Evolutionary conservation across 1,284 basidiomycete species (phyloP).

Genomic region (Macrocystidia cucumis): DNA sequence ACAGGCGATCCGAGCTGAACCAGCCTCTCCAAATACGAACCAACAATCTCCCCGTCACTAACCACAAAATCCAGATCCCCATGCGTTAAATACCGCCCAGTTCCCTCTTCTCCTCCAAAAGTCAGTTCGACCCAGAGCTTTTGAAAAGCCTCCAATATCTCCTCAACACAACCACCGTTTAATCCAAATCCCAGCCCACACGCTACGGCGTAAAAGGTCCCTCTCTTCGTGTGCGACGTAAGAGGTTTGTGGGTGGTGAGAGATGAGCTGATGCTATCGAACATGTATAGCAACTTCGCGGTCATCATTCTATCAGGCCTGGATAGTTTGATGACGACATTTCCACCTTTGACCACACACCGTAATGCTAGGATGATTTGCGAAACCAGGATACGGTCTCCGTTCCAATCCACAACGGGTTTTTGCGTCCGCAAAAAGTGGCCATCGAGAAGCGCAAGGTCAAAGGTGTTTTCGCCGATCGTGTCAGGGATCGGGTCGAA

Average conservation of each 20-base stretch:
- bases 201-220: conserved; percentile 23
- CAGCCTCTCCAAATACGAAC: neutral
- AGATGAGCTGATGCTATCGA: conserved; percentile 15
- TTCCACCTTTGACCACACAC: conserved; percentile 15
- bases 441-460: conserved; percentile 22
- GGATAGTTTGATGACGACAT: conserved; percentile 20
- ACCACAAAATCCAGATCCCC: neutral
- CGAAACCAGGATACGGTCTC: conserved; percentile 19
- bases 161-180: neutral
- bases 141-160: conserved; percentile 2
- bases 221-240: conserved; percentile 18
- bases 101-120: conserved; percentile 2
- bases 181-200: conserved; percentile 14
- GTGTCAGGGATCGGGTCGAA: neutral
- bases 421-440: conserved; percentile 17
- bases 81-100: neutral
- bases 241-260: conserved; percentile 16
- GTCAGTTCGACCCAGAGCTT: conserved; percentile 7
- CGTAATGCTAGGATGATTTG: conserved; percentile 22
- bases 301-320: conserved; percentile 16
- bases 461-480: conserved; percentile 10
- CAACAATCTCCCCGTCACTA: neutral
- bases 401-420: conserved; percentile 9
- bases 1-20: neutral
- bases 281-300: conserved; percentile 19